Conservation (phyloP, 345 rosid genomes). For the Abelmoschus esculentus region DNA sequence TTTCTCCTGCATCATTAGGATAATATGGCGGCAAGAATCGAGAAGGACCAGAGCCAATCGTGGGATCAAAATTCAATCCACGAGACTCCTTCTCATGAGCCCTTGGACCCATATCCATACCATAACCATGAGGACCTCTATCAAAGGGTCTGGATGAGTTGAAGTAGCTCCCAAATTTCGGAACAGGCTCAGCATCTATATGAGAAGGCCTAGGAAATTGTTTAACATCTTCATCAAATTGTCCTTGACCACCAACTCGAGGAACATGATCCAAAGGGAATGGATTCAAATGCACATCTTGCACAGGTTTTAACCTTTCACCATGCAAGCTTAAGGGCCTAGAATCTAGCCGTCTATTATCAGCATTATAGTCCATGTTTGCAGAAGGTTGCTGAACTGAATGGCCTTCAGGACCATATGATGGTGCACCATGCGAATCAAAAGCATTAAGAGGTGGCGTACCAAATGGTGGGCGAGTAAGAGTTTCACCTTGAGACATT, state of each 20-base stretch:
- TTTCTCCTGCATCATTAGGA: conserved; percentile 31
- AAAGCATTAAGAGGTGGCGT: conserved; percentile 10
- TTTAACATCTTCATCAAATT: conserved; percentile 39
- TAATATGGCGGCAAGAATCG: conserved; percentile 37
- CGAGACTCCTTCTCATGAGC: conserved; percentile 29
- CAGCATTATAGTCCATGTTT: conserved; percentile 22
- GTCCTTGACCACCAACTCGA: conserved; percentile 25
- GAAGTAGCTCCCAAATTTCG: conserved; percentile 28
- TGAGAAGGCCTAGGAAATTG: conserved; percentile 36
- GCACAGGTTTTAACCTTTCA: conserved; percentile 29
- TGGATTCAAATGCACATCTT: conserved; percentile 28
- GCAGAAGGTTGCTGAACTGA: conserved; percentile 15
- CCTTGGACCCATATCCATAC: conserved; percentile 26
- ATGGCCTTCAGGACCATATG: conserved; percentile 22
- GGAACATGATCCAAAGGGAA: conserved; percentile 26
- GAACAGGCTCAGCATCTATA: conserved; percentile 27
- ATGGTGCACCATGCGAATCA: conserved; percentile 22
- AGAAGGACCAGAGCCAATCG: conserved; percentile 29
- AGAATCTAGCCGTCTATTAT: conserved; percentile 28
- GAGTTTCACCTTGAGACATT: conserved; percentile 22
- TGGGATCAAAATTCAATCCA: conserved; percentile 24
- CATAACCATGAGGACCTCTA: conserved; percentile 33
- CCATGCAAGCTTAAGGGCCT: neutral
- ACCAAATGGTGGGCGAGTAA: conserved; percentile 10
- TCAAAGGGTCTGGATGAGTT: conserved; percentile 37